Conservation (phyloP, 1,139 yeast genomes). For the Kodamaea plutei region DNA sequence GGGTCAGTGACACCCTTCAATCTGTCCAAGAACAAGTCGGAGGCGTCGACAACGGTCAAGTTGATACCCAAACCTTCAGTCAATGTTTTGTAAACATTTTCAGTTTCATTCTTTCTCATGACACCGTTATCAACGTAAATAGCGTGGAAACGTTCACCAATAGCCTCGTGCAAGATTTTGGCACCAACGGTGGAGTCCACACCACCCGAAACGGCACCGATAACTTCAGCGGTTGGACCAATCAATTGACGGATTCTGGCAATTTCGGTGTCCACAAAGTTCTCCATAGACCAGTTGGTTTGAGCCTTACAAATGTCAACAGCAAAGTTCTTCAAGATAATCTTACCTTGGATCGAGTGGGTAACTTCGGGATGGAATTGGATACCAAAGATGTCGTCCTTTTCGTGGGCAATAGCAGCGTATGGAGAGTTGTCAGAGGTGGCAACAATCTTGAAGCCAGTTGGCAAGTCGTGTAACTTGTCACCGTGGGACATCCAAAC, state of each 20-base stretch:
- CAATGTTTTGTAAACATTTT: slow-evolving; percentile 78
- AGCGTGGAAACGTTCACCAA: slow-evolving; percentile 98
- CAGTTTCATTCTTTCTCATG: slow-evolving; percentile 92
- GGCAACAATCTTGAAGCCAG: slow-evolving; percentile 86
- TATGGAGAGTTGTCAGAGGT: slow-evolving; percentile 91
- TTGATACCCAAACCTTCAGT: slow-evolving; percentile 93
- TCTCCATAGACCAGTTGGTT: slow-evolving; percentile 97
- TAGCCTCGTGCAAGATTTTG: slow-evolving; percentile 95
- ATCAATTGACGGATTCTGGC: slow-evolving; percentile 85
- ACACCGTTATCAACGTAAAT: slow-evolving; percentile 97
- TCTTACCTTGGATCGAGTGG: slow-evolving; percentile 89
- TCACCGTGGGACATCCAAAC: slow-evolving; percentile 99
- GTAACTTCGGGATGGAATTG: slow-evolving; percentile 99
- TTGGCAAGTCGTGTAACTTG: slow-evolving; percentile 86
- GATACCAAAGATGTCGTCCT: slow-evolving; percentile 79
- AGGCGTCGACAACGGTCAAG: slow-evolving; percentile 90
- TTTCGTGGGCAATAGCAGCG: slow-evolving; percentile 84
- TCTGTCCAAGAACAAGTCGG: slow-evolving; percentile 80
- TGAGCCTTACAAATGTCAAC: slow-evolving; percentile 80
- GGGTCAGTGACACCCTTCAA: slow-evolving; percentile 96
- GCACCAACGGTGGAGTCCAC: slow-evolving; percentile 99
- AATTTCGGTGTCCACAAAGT: slow-evolving; percentile 94
- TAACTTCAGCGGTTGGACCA: slow-evolving; percentile 97
- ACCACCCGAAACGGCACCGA: slow-evolving; percentile 99
- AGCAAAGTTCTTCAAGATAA: slow-evolving; percentile 85